Percentiles rank a stretch among this genome's conserved stretches.
phyloP scores from a whole-genome alignment of 768 basidiomycete species.

The Butyriboletus loyo region DNA sequence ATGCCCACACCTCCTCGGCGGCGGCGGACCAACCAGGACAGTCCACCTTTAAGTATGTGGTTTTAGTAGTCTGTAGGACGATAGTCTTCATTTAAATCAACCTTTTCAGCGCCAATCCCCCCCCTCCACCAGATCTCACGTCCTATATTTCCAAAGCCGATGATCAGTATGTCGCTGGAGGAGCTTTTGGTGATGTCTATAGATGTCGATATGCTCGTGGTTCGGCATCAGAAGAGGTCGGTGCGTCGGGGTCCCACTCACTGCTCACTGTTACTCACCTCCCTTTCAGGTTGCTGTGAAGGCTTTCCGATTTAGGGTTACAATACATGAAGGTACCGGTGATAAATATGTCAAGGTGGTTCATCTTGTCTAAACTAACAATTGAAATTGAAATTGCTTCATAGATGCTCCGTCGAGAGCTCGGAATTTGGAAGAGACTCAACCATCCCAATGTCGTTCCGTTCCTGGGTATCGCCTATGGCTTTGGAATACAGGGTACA shows the following conservation, averaged over 20 bases:
- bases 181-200: conserved; percentile 17
- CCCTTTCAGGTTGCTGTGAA: conserved; percentile 24
- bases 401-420: conserved; percentile 27
- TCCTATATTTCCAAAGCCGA: neutral
- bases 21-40: no score
- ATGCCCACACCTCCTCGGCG: no score
- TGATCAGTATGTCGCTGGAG: conserved; percentile 2
- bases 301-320: conserved; percentile 9
- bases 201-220: conserved; percentile 2
- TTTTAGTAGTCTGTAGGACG: neutral
- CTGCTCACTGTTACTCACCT: neutral
- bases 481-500: conserved; percentile 22
- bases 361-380: neutral
- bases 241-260: neutral
- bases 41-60: neutral
- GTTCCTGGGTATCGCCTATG: conserved; percentile 12
- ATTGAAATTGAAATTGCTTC: rapidly evolving
- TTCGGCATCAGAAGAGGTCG: neutral
- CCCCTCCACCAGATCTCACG: conserved; percentile 8
- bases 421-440: conserved; percentile 29
- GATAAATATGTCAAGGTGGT: neutral
- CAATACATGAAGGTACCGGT: neutral
- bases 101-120: neutral
- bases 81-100: no score
- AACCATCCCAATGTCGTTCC: conserved; percentile 26